A percentile compares a stretch with the other conserved stretches of the same genome.
phyloP scores from a whole-genome alignment of 176 grass and related monocot species.

The Rhipidocladum racemiflorum region DNA sequence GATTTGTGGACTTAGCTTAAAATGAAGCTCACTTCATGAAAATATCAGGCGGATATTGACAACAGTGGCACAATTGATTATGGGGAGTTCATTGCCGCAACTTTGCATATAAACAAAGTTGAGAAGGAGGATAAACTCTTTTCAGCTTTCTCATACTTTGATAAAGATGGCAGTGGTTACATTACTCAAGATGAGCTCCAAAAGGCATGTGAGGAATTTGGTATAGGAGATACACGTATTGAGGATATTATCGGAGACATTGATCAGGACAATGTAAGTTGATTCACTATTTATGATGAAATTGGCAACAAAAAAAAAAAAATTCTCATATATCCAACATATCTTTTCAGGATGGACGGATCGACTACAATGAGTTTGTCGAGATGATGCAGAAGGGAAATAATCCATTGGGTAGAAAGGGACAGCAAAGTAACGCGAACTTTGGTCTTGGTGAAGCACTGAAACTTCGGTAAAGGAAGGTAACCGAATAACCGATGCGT shows the following conservation, averaged over 20 bases:
- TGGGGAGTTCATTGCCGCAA: conserved; percentile 76
- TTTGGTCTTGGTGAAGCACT: conserved; percentile 69
- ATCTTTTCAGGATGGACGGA: conserved; percentile 54
- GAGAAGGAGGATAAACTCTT: conserved; percentile 74
- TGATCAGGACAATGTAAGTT: conserved; percentile 72
- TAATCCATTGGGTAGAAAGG: conserved; percentile 49
- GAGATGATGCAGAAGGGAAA: conserved; percentile 85
- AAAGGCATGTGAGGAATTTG: conserved; percentile 76
- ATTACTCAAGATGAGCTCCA: conserved; percentile 82
- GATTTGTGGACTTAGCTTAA: conserved; percentile 8
- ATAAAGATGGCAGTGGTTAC: conserved; percentile 74
- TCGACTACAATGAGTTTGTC: conserved; percentile 77
- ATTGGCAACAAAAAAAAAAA: neutral
- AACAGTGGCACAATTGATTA: conserved; percentile 82
- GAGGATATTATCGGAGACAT: conserved; percentile 74
- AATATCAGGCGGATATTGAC: conserved; percentile 68
- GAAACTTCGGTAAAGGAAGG: conserved; percentile 62
- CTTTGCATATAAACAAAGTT: conserved; percentile 82
- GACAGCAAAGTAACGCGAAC: conserved; percentile 50
- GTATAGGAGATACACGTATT: conserved; percentile 60
- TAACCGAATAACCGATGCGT: conserved; percentile 13
- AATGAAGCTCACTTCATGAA: conserved; percentile 23
- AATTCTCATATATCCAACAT: conserved; percentile 14
- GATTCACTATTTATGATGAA: neutral
- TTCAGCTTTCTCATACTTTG: conserved; percentile 69